Evolutionary conservation across 257 asterid species (phyloP).

Genomic region (Nicotiana obtusifolia): DNA sequence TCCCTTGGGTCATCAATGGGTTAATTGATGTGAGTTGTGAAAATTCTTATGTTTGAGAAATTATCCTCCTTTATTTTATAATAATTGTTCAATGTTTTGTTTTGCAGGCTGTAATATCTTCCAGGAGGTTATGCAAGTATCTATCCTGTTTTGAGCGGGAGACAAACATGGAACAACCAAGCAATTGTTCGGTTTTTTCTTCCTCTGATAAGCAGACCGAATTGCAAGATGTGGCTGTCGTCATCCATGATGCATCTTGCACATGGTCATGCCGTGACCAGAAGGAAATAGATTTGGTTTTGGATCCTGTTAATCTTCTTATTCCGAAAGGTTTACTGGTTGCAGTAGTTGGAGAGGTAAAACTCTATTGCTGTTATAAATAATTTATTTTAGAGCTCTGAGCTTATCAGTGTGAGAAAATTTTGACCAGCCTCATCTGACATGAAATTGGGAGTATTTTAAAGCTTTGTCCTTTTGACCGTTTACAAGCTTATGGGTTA

Average conservation of each 20-base stretch:
- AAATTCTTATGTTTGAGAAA: neutral
- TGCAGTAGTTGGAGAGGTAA: slow-evolving; percentile 87
- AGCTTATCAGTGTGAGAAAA: neutral
- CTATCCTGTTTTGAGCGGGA: slow-evolving; percentile 59
- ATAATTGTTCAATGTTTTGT: neutral
- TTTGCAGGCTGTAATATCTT: slow-evolving; percentile 78
- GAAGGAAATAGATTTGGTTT: slow-evolving; percentile 47
- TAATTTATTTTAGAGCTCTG: neutral
- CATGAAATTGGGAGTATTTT: neutral
- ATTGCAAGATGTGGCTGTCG: slow-evolving; percentile 40
- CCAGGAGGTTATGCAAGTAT: slow-evolving; percentile 71
- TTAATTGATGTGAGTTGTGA: slow-evolving; percentile 74
- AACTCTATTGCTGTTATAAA: neutral
- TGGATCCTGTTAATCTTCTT: slow-evolving; percentile 47
- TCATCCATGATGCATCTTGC: slow-evolving; percentile 60
- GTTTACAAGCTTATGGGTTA: neutral
- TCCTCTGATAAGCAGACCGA: slow-evolving; percentile 26
- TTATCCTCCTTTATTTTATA: neutral
- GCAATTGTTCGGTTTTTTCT: slow-evolving; percentile 18
- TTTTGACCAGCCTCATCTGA: neutral
- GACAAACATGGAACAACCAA: slow-evolving; percentile 16
- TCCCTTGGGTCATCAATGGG: slow-evolving; percentile 99
- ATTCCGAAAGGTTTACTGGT: slow-evolving; percentile 73
- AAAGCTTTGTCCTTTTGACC: neutral
- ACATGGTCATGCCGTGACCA: slow-evolving; percentile 79